These are phyloP conservation scores for Guadua angustifolia DNA, from an alignment of 176 grass and related monocot species.

Conservation along the genomic window DNA sequence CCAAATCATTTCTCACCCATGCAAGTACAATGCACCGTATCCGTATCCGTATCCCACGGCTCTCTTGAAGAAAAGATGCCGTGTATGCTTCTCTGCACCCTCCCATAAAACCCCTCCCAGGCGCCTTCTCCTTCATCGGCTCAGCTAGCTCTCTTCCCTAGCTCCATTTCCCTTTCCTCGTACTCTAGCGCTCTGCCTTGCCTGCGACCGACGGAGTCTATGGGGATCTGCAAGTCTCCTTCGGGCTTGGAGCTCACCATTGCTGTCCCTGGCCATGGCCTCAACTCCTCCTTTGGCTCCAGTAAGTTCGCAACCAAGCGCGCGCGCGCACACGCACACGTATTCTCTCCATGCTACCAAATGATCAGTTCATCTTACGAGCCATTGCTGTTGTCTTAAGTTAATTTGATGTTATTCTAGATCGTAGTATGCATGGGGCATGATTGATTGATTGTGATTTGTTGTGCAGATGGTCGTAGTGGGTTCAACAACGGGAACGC, in stretches of 20 bases:
- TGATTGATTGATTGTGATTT: not conserved
- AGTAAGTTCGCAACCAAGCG: constrained; percentile 26
- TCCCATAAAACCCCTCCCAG: too few relatives aligned
- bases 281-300: constrained; percentile 46
- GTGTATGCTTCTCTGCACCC: too few relatives aligned
- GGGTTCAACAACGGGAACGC: constrained; percentile 20
- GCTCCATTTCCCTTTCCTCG: too few relatives aligned
- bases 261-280: constrained; percentile 36
- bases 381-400: not conserved
- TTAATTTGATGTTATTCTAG: not conserved
- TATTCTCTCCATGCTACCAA: not conserved
- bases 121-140: too few relatives aligned
- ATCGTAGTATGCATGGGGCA: not conserved
- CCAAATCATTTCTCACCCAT: too few relatives aligned
- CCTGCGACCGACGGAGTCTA: not conserved
- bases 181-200: too few relatives aligned
- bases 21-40: too few relatives aligned
- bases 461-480: not conserved
- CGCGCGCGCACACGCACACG: not conserved
- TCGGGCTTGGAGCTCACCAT: constrained; percentile 62
- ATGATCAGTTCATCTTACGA: not conserved
- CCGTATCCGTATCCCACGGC: too few relatives aligned
- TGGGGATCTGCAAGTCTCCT: not conserved
- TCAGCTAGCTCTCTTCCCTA: too few relatives aligned
- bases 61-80: too few relatives aligned